Percentiles rank a stretch among this genome's conserved stretches.
Evolutionary conservation across 495 filamentous ascomycete species (phyloP).

Genomic region (Neurospora sp.): DNA sequence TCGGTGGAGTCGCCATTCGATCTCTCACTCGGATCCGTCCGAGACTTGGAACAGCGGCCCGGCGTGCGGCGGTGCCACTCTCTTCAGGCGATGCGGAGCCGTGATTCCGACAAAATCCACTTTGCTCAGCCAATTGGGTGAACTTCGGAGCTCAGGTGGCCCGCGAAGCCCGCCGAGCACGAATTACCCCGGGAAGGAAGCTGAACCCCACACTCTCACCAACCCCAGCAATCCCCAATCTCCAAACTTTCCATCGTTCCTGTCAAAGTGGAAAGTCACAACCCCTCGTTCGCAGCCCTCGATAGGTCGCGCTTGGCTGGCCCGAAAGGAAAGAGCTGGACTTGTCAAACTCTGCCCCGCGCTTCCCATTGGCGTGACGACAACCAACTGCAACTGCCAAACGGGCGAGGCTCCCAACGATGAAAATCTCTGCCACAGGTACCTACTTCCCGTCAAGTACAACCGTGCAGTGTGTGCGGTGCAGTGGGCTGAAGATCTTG

Average conservation of each 20-base stretch:
- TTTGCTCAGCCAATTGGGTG: not conserved
- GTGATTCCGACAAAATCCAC: constrained; percentile 18
- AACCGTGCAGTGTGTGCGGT: not conserved
- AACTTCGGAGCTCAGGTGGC: not conserved
- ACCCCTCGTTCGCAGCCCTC: not conserved
- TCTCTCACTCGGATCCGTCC: constrained; percentile 4
- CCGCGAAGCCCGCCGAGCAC: not conserved
- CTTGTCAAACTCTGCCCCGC: not conserved
- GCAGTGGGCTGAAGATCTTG: not conserved
- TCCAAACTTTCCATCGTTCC: not conserved
- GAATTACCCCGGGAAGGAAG: not conserved
- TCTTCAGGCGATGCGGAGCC: constrained; percentile 28
- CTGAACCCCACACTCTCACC: not conserved
- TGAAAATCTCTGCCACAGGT: not conserved
- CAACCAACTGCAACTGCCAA: not conserved
- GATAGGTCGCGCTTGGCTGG: not conserved
- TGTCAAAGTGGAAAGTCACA: not conserved
- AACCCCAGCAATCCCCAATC: not conserved
- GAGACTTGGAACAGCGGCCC: constrained; percentile 26
- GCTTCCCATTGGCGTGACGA: not conserved
- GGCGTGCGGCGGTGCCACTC: constrained; percentile 22
- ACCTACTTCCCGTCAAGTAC: not conserved
- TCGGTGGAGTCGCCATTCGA: not conserved
- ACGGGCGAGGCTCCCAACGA: not conserved
- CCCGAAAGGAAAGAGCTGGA: not conserved